Percentiles rank a stretch among this genome's conserved stretches.
phyloP scores from a whole-genome alignment of 108 stramenopile species.

The Pseudonitzschia pungens region DNA sequence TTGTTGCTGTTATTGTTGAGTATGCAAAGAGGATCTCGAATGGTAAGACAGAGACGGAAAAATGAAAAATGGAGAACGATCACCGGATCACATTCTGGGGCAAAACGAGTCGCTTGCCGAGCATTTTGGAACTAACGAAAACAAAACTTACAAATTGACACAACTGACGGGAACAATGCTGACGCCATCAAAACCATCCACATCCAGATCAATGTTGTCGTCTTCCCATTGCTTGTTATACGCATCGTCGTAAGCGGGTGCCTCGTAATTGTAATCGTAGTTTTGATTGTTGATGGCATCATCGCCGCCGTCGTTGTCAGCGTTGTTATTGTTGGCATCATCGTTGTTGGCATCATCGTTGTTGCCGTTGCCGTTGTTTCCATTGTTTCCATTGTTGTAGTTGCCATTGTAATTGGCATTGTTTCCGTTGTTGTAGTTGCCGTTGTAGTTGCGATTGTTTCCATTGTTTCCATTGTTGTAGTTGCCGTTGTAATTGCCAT shows the following conservation, averaged over 20 bases:
- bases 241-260: neutral
- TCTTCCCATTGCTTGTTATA: conserved; percentile 35
- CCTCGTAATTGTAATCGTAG: conserved; percentile 13
- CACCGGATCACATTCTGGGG: too few relatives aligned
- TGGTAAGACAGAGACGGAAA: neutral
- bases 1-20: conserved; percentile 58
- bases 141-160: conserved; percentile 81
- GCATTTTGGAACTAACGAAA: neutral
- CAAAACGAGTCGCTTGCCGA: too few relatives aligned
- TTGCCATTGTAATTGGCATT: neutral
- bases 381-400: neutral
- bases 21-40: neutral
- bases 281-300: conserved; percentile 20
- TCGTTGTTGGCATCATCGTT: conserved; percentile 20
- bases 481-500: neutral
- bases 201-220: conserved; percentile 41
- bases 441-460: conserved; percentile 15
- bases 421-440: conserved; percentile 7
- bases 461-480: conserved; percentile 13
- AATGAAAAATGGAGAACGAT: neutral
- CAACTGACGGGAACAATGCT: conserved; percentile 82
- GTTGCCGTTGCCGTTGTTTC: conserved; percentile 15
- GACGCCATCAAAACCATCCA: conserved; percentile 68
- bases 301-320: conserved; percentile 17
- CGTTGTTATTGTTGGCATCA: conserved; percentile 9